phyloP scores from a whole-genome alignment of 1,284 basidiomycete species.

The Heterobasidion parviporum region DNA sequence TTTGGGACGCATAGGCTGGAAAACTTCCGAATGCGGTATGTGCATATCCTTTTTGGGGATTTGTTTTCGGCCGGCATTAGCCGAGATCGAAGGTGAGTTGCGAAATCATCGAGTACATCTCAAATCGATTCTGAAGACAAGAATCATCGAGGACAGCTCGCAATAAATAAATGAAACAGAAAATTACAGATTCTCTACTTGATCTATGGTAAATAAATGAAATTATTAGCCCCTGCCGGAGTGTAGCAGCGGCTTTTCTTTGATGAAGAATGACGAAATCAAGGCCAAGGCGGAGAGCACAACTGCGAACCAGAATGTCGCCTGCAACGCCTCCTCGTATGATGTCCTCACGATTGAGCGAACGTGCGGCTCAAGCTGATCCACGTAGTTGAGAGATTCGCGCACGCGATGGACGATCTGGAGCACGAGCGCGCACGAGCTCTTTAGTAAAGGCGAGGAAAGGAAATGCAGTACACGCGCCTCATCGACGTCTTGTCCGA shows the following conservation, averaged over 20 bases:
- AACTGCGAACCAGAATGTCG: conserved; percentile 38
- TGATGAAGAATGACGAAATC: conserved; percentile 40
- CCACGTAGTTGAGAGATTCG: conserved; percentile 40
- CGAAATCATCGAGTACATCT: no score
- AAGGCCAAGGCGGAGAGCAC: conserved; percentile 29
- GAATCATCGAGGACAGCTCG: no score
- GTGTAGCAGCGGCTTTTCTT: conserved; percentile 33
- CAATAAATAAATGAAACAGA: no score
- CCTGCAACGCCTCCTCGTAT: conserved; percentile 42
- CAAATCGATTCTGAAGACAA: no score
- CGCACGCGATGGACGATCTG: conserved; percentile 41
- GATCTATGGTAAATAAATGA: background rate
- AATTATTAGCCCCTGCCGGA: background rate
- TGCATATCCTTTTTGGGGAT: no score
- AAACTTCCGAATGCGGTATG: no score
- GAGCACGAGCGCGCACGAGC: background rate
- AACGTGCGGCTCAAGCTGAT: conserved; percentile 31
- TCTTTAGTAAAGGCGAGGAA: background rate
- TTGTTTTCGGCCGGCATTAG: background rate
- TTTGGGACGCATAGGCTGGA: background rate
- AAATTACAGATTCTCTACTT: no score
- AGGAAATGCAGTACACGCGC: conserved; percentile 17
- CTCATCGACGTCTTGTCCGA: conserved; percentile 33
- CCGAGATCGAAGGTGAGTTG: background rate
- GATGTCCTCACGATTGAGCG: conserved; percentile 32